Evolutionary conservation across 176 grass and related monocot genomes (phyloP).

Genomic region (Avena insularis): DNA sequence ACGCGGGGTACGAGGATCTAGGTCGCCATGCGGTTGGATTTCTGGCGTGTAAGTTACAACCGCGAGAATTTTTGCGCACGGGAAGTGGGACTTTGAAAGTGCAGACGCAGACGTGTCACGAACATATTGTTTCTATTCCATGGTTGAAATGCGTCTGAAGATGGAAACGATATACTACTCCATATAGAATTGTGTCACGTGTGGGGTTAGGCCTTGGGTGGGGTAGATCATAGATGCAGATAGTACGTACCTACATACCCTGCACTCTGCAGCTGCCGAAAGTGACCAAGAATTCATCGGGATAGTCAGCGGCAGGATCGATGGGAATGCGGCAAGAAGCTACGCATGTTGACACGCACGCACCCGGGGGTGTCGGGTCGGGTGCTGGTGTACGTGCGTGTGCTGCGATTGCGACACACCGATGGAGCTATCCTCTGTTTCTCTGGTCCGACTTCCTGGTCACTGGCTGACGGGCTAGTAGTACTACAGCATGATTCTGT

Average conservation of each 20-base stretch:
- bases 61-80: neutral
- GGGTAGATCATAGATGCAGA: neutral
- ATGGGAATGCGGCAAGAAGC: conserved; percentile 13
- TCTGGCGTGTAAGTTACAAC: conserved; percentile 35
- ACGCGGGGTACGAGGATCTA: neutral
- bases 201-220: no score
- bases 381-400: conserved; percentile 1
- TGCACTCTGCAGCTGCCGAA: neutral
- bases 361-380: neutral
- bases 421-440: neutral
- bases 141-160: neutral
- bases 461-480: neutral
- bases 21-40: conserved; percentile 12
- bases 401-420: neutral
- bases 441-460: neutral
- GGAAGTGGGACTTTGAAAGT: conserved; percentile 12
- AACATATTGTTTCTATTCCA: neutral
- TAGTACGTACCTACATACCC: neutral
- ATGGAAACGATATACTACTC: neutral
- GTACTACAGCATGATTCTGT: neutral
- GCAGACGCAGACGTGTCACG: neutral
- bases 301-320: conserved; percentile 25
- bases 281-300: neutral
- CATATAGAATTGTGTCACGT: neutral
- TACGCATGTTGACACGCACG: neutral